Evolutionary conservation across 2,329 filamentous ascomycete genomes (phyloP), one percentile per base, ranked within the genome.

Genomic region (Exserohilum turcica): DNA sequence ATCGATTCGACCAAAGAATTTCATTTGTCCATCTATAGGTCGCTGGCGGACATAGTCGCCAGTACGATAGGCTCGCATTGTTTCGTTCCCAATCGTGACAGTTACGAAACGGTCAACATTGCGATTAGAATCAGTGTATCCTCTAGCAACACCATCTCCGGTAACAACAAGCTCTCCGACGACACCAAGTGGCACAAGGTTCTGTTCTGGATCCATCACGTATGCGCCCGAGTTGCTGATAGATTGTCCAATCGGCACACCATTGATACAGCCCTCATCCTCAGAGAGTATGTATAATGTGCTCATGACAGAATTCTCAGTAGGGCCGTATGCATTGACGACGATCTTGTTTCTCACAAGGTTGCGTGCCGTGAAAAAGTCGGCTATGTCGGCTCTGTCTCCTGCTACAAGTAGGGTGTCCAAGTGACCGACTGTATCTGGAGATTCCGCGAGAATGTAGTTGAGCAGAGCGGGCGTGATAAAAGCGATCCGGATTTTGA

Each of bases 211-310:
- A 16, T 50, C 47, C 47, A 50, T 50, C 1, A 50, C 47, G 5
- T 50, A 43, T n/a, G 47, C 47, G 1, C 39, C 47, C 3, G 47
- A 50, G 33, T 15, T 43, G 7, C 47, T 50, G 3, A 50, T 29
- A 5, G 70, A 32, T 31, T 77, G 78, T 2, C 76, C 72, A 5
- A 86, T 74, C 10, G 59, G 54, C 53, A 61, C 54, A 43, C 62
- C 42, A 50, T 65, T 50, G 10, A 45, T 27, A 35, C 46, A 50
- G 3, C 35, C 31, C 24, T 38, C 47, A 1, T 50, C 12, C 0
- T 15, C 21, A 5, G 31, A 8, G 1, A 50, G 3, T 3, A 37
- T 13, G 60, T 84, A 87, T 0, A 84, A 83, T 3, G 78, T 75
- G 33, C 32, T 37, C 12, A 38, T 55, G 15, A 16, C 56, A 9